Evolutionary conservation across 106 monocot species (phyloP), one percentile per base, ranked within the genome.

Genomic region (Apostasia shenzhenica): DNA sequence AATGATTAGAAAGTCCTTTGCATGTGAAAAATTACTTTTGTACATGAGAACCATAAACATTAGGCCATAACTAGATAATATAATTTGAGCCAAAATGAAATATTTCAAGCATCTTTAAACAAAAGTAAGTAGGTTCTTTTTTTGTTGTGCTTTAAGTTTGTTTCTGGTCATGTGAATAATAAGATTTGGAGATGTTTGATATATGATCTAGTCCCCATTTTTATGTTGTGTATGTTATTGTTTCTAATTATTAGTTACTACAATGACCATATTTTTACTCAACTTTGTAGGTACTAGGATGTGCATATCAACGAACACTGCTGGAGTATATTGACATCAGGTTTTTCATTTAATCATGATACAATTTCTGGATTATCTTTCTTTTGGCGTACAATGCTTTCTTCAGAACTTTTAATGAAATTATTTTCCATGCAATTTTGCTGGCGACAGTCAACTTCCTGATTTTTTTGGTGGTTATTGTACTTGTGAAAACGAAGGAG

Each of bases 381-480:
- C 6, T 45, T 43, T 44, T 9, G n/a, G 63, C 14, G 52, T 47
- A 54, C 72, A 1, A 14, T 45, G 2, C 48, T 14, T 39, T 45
- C 55, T 74, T 26, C 26, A 26, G 26, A 26, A 26, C 26, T 26
- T 26, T 26, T 55, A 69, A 45, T 55, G 8, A 4, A 5, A 38
- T 14, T 67, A 41, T 47, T 7, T 55, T 45, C 11, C 49, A 12
- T 59, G 41, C 46, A 44, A 12, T 61, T 76, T 71, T 60, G 40
- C 37, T 45, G 38, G 54, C 69, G 55, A 59, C 81, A 94, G 94
- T 71, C 86, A 94, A 72, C 66, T 94, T 66, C 94, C 94, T 66
- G 78, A 87, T 72, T 90, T 94, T 75, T 78, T 94, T 75, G 94
- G 94, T 67, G 94, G 94, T 41, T 73, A 78, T 39, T 94, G 94